Evolutionary conservation across 2,329 filamentous ascomycete genomes (phyloP), one percentile per base, ranked within the genome.

Genomic region (Decorospora gaudefroyi): DNA sequence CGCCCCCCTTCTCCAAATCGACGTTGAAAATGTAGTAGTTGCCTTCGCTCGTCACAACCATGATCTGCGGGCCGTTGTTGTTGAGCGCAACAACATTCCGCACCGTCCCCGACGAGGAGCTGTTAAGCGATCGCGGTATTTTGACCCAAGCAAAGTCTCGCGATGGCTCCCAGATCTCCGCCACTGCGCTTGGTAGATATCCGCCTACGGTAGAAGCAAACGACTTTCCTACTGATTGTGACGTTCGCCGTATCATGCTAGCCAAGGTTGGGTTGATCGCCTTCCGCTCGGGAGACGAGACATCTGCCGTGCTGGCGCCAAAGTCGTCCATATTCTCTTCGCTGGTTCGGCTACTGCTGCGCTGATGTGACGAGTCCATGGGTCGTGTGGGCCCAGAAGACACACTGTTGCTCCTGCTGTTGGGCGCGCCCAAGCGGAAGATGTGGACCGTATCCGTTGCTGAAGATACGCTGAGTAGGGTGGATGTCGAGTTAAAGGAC

Each of bases 81-180:
- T 89, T 96, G 86, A 99, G 95, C 6, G 93, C 92, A 29, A 99
- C 93, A n/a, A 99, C 92, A 55, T 90, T 96, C 55, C 88, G 80
- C 27, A 95, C 72, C 0, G 88, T 85, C 0, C 78, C 65, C 6
- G 61, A 49, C 12, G 61, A 52, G 21, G 64, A 58, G 12, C 68
- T 72, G 23, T 60, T 74, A 1, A 49, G 53, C 12, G 68, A 76
- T 64, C 87, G 89, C 10, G 92, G 92, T 33, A 99, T 82, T 68
- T 93, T 95, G 64, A 97, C 91, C 78, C 89, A 97, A 1, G 93
- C 93, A 73, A 99, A 99, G 71, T 99, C 93, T 41, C 93, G 83
- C 47, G 87, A 77, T 0, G 93, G 93, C 63, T 99, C 93, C 91
- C 91, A 97, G 80, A 97, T 96, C 72, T 97, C 92, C 1, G 92